phyloP scores from a whole-genome alignment of 805 yeast species.

The Spathaspora arborariae region DNA sequence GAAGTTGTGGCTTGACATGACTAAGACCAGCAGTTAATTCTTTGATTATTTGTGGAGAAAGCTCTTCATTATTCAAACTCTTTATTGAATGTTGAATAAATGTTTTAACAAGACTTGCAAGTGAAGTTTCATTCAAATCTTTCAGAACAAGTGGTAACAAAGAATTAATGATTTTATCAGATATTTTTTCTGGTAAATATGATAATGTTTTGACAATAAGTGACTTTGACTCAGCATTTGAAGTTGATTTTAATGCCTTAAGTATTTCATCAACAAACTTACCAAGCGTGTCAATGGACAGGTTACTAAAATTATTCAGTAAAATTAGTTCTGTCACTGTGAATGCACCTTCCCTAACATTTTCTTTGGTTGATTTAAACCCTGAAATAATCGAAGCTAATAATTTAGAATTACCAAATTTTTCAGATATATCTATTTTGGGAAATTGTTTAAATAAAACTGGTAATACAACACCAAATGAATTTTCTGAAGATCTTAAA shows the following conservation, averaged over 20 bases:
- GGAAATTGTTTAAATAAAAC: conserved; percentile 35
- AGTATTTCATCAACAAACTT: conserved; percentile 48
- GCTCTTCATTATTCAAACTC: conserved; percentile 13
- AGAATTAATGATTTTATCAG: conserved; percentile 33
- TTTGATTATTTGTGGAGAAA: conserved; percentile 19
- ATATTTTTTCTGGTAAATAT: conserved; percentile 13
- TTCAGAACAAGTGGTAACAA: conserved; percentile 56
- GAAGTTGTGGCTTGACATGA: conserved; percentile 60
- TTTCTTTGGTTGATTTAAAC: conserved; percentile 67
- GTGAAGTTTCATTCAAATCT: conserved; percentile 71
- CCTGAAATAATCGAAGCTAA: conserved; percentile 23
- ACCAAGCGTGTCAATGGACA: conserved; percentile 4
- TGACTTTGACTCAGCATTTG: conserved; percentile 63
- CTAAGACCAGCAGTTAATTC: conserved; percentile 54
- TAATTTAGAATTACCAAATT: conserved; percentile 33
- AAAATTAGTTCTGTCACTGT: conserved; percentile 22
- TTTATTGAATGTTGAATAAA: conserved; percentile 37
- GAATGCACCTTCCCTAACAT: conserved; percentile 51
- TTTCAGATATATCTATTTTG: conserved; percentile 38
- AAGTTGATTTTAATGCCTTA: conserved; percentile 51
- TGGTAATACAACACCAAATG: conserved; percentile 54
- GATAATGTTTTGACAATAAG: conserved; percentile 45
- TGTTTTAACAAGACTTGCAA: conserved; percentile 47
- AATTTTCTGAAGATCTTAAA: conserved; percentile 72
- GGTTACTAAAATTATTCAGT: conserved; percentile 5